Evolutionary conservation across 768 basidiomycete species (phyloP), one percentile per base, ranked within the genome.

Genomic region (Podaxis sp.): DNA sequence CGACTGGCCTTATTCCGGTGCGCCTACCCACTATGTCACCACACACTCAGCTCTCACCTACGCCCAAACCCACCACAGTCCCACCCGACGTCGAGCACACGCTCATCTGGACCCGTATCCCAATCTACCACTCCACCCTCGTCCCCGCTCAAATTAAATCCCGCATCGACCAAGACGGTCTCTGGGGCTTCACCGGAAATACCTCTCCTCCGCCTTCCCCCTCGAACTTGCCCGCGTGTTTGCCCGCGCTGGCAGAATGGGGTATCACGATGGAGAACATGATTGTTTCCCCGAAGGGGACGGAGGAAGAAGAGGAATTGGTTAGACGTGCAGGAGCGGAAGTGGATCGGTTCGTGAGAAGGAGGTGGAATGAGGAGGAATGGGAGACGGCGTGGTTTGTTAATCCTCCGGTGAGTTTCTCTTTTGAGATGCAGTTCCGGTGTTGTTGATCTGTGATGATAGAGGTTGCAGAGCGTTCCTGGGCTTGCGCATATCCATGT

Each of bases 351-450:
- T 94, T 89, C 71, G 82, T 95, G 12, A 78, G 74, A 70, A 79
- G 77, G 53, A 76, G 85, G 53, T 94, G 93, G 93, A 67, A 69
- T 17, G 90, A 92, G 68, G 71, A 68, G 4, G 81, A 83, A n/a
- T 95, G 91, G 92, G 93, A 95, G 74, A 92, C 91, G 0, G 91
- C 90, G 1, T 95, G 93, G 93, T 94, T 94, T 69, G 89, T 93
- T 47, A 94, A 94, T 69, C 93, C 93, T 47, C 90, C 88, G 55
- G 93, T 94, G 68, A 70, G 89, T 74, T 4, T 55, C 60, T 22
- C 22, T 25, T 63, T 22, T 57, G 41, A 25, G 41, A 25, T 36
- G 7, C 36, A 33, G 47, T n/a, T 59, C 40, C 36, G 4, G 47
- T 40, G 57, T 63, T 63, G 37, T 54, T 56, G 46, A 57, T 53